Evolutionary conservation across 306 rosid species (phyloP).

Genomic region (Vicia villosa): DNA sequence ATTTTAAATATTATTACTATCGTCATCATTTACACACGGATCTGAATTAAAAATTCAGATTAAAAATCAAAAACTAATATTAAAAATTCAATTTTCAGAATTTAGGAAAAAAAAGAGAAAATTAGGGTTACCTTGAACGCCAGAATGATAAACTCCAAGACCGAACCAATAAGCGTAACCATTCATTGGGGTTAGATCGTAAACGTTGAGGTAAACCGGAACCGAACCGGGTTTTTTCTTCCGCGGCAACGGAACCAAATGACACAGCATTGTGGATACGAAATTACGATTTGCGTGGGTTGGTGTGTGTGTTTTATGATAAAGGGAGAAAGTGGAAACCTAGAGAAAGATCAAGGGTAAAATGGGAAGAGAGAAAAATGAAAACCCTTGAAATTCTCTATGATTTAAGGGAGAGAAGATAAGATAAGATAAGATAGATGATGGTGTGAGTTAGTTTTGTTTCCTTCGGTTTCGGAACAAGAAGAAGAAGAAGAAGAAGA

Average conservation of each 20-base stretch:
- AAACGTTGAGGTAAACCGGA: slow-evolving; percentile 85
- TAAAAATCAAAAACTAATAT: neutral
- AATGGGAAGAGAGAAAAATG: neutral
- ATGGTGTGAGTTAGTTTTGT: neutral
- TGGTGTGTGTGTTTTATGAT: neutral
- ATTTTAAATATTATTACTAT: no score
- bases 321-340: slow-evolving; percentile 10
- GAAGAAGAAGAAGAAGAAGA: neutral
- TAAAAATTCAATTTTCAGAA: neutral
- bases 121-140: slow-evolving; percentile 72
- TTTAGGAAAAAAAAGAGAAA: neutral
- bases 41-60: slow-evolving; percentile 31
- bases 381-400: slow-evolving; percentile 35
- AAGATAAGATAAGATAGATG: neutral
- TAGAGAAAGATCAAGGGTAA: slow-evolving; percentile 35
- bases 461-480: slow-evolving; percentile 23
- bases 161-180: slow-evolving; percentile 97
- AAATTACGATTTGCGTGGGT: neutral
- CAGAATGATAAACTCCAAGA: slow-evolving; percentile 95
- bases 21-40: slow-evolving; percentile 28
- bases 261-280: slow-evolving; percentile 53
- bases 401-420: neutral
- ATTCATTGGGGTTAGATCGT: slow-evolving; percentile 92
- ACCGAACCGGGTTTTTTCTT: slow-evolving; percentile 72
- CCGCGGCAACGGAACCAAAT: slow-evolving; percentile 45